Percentiles rank a stretch among this genome's conserved stretches.
These are phyloP conservation scores for Calonectria naviculata DNA, from an alignment of 2,329 filamentous ascomycete species.

Conservation along the genomic window DNA sequence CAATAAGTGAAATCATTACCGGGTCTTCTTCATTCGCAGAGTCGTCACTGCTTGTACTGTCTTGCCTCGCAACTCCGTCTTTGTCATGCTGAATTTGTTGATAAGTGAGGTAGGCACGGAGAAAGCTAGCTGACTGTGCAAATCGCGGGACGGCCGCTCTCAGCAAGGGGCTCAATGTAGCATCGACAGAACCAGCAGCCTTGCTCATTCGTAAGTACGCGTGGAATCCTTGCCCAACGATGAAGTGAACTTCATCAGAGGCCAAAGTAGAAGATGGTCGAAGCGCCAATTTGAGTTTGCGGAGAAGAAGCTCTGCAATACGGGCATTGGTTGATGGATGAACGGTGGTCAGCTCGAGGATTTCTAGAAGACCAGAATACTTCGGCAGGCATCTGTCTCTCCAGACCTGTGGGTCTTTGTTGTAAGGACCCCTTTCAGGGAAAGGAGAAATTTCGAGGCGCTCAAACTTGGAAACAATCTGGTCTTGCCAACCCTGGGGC, in stretches of 20 bases:
- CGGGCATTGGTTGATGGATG: slow-evolving; percentile 75
- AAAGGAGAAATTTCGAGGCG: slow-evolving; percentile 72
- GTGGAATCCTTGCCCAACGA: slow-evolving; percentile 79
- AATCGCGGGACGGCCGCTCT: slow-evolving; percentile 75
- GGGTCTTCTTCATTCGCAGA: slow-evolving; percentile 63
- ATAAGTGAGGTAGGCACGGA: slow-evolving; percentile 71
- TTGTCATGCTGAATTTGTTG: slow-evolving; percentile 49
- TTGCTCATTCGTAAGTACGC: slow-evolving; percentile 76
- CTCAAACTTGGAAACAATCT: slow-evolving; percentile 78
- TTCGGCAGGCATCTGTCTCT: slow-evolving; percentile 72
- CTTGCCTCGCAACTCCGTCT: slow-evolving; percentile 32
- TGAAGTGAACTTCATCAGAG: slow-evolving; percentile 76
- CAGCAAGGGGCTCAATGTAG: slow-evolving; percentile 72
- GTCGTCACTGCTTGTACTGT: slow-evolving; percentile 55
- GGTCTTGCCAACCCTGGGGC: slow-evolving; percentile 77
- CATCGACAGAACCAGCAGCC: slow-evolving; percentile 67
- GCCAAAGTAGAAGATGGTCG: slow-evolving; percentile 68
- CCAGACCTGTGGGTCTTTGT: slow-evolving; percentile 72
- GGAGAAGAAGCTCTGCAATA: slow-evolving; percentile 73
- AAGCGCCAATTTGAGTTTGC: slow-evolving; percentile 74
- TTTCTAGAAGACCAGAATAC: slow-evolving; percentile 73
- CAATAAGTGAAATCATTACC: slow-evolving; percentile 73
- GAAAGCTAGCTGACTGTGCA: slow-evolving; percentile 72
- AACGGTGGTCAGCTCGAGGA: slow-evolving; percentile 70
- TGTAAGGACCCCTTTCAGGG: slow-evolving; percentile 70